Evolutionary conservation across 805 yeast genomes (phyloP).

Genomic region (Starmerella apis): DNA sequence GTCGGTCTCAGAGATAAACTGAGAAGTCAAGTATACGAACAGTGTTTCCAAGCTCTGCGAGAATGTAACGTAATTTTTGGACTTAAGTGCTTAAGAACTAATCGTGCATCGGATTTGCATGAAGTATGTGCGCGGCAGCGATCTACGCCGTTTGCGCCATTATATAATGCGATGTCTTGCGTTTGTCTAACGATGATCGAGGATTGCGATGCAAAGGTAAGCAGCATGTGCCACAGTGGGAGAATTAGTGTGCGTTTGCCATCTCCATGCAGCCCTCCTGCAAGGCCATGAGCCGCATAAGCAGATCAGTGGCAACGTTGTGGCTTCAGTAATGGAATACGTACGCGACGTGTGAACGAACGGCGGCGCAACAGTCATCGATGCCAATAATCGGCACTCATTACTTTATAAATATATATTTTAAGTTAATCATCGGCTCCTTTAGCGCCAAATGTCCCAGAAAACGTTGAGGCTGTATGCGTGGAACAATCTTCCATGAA

Average conservation of each 20-base stretch:
- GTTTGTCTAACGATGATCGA: not conserved
- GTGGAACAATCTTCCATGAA: conserved; percentile 6
- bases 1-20: too few species aligned
- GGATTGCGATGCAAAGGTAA: not conserved
- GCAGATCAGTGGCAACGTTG: not conserved
- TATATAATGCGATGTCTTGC: not conserved
- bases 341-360: not conserved
- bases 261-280: not conserved
- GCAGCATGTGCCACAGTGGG: not conserved
- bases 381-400: not conserved
- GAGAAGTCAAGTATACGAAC: too few species aligned
- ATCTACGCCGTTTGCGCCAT: not conserved
- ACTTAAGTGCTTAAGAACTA: too few species aligned
- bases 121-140: not conserved
- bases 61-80: too few species aligned
- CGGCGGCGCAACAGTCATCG: not conserved
- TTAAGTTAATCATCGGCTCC: not conserved
- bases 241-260: not conserved
- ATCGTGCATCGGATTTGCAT: not conserved
- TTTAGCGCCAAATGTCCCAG: not conserved
- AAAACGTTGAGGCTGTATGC: not conserved
- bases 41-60: too few species aligned
- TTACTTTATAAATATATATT: too few species aligned
- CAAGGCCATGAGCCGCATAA: not conserved
- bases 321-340: not conserved